These are phyloP conservation scores for Ceratopteris richardii DNA, from an alignment of 75 land plant genomes.

Conservation along the genomic window DNA sequence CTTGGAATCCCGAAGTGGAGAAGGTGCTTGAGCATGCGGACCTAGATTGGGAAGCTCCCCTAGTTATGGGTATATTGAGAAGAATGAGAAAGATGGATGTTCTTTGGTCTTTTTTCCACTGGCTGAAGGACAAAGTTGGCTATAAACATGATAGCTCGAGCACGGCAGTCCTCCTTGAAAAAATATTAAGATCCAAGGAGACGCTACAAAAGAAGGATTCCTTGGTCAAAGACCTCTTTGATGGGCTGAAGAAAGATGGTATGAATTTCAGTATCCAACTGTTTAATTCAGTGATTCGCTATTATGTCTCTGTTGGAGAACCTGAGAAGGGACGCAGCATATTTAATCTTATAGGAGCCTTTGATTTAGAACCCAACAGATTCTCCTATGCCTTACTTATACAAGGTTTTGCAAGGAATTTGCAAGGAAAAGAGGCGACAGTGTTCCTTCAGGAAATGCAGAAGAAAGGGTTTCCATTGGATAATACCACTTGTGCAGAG, in stretches of 20 bases:
- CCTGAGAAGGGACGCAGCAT: background rate
- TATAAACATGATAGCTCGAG: background rate
- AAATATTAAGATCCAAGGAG: background rate
- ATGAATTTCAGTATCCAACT: background rate
- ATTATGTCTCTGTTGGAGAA: background rate
- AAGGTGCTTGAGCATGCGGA: background rate
- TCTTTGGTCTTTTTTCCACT: background rate
- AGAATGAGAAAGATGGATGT: background rate
- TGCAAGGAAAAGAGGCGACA: no score
- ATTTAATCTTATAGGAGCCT: no score
- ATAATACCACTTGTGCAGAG: no score
- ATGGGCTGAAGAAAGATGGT: background rate
- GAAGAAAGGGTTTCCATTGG: no score
- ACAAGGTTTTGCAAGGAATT: no score
- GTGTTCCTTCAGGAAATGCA: no score
- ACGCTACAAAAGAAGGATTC: background rate
- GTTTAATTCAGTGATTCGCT: background rate
- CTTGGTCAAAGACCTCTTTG: background rate
- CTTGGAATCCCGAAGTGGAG: slow-evolving; percentile 1
- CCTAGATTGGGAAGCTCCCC: background rate
- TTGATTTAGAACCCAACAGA: no score
- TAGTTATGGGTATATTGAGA: background rate
- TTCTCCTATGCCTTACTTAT: no score
- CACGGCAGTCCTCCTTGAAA: background rate
- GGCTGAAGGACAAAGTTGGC: background rate